Percentiles rank a stretch among this genome's conserved stretches.
Evolutionary conservation across 2,329 filamentous ascomycete species (phyloP).

Genomic region (Fusarium veterinarium): DNA sequence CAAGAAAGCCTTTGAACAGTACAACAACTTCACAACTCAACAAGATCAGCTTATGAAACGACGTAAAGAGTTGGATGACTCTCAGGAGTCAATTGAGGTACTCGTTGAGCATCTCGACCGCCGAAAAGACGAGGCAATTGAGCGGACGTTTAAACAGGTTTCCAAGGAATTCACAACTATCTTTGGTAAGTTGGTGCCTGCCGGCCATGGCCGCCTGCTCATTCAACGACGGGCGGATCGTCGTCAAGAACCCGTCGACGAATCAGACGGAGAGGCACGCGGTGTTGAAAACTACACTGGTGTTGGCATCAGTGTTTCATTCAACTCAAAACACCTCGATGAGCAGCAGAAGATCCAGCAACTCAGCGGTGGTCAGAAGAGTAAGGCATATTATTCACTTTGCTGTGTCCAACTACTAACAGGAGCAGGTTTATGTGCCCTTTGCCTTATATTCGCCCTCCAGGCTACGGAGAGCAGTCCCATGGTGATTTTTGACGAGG

Average conservation of each 20-base stretch:
- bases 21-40: slow-evolving; percentile 95
- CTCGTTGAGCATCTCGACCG: slow-evolving; percentile 93
- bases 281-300: slow-evolving; percentile 95
- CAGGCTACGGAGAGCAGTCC: slow-evolving; percentile 97
- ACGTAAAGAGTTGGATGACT: slow-evolving; percentile 86
- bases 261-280: slow-evolving; percentile 76
- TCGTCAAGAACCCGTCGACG: slow-evolving; percentile 62
- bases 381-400: slow-evolving; percentile 63
- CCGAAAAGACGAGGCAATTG: slow-evolving; percentile 96
- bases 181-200: slow-evolving; percentile 94
- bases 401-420: neutral
- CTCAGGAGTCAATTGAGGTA: slow-evolving; percentile 88
- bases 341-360: slow-evolving; percentile 99
- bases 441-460: slow-evolving; percentile 99
- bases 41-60: slow-evolving; percentile 88
- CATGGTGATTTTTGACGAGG: slow-evolving; percentile 99
- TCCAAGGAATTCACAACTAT: slow-evolving; percentile 92
- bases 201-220: slow-evolving; percentile 88
- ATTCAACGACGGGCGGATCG: slow-evolving; percentile 92
- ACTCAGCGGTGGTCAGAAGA: slow-evolving; percentile 96
- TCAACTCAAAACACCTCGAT: slow-evolving; percentile 95
- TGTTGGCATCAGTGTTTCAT: slow-evolving; percentile 96
- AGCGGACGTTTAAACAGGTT: slow-evolving; percentile 98
- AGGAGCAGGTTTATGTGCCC: slow-evolving; percentile 81
- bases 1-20: slow-evolving; percentile 99